phyloP scores from a whole-genome alignment of 225 moss, liverwort and hornwort genomes.

The Polytrichum formosum region DNA sequence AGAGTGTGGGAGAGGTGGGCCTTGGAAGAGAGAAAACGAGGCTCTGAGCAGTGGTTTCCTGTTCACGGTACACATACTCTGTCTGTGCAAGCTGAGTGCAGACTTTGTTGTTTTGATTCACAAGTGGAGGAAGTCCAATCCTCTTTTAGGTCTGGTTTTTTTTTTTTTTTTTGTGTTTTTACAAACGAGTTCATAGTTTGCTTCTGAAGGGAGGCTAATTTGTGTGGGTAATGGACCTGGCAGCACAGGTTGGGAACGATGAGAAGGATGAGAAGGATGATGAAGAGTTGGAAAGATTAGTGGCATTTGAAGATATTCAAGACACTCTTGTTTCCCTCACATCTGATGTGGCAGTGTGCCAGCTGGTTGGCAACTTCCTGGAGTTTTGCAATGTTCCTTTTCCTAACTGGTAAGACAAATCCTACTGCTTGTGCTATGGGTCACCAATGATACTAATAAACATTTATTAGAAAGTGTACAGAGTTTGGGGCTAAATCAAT shows the following conservation, averaged over 20 bases:
- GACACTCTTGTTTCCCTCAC: constrained; percentile 62
- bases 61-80: constrained; percentile 38
- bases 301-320: constrained; percentile 82
- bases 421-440: constrained; percentile 3
- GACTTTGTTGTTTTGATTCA: neutral
- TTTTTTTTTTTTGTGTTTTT: neutral
- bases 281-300: constrained; percentile 72
- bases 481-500: no score
- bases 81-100: constrained; percentile 16
- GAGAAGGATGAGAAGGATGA: constrained; percentile 47
- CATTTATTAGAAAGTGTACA: no score
- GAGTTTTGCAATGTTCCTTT: constrained; percentile 77
- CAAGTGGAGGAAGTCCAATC: neutral
- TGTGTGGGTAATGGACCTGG: constrained; percentile 31
- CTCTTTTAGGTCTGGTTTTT: no score
- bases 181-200: constrained; percentile 7
- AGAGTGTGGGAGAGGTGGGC: constrained; percentile 87
- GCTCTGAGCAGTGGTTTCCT: constrained; percentile 84
- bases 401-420: constrained; percentile 57
- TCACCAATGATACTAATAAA: no score
- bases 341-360: constrained; percentile 56
- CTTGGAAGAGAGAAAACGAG: constrained; percentile 70
- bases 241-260: constrained; percentile 34
- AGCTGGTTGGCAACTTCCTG: constrained; percentile 60
- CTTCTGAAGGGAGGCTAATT: constrained; percentile 17